phyloP scores from a whole-genome alignment of 2,329 filamentous ascomycete genomes.

The Clonostachys sp. region DNA sequence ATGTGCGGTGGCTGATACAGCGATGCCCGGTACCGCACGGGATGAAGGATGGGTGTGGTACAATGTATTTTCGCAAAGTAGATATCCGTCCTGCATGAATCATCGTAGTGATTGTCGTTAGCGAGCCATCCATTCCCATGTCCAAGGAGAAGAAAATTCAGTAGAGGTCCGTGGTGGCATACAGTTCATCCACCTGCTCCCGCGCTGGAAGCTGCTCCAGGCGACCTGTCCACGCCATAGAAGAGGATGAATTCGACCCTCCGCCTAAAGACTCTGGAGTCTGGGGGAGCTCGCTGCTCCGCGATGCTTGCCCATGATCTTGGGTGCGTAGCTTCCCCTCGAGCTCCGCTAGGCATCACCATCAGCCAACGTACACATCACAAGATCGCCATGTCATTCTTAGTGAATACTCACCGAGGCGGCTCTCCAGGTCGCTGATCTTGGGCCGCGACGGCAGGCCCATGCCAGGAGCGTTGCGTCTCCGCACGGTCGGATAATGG shows the following conservation, averaged over 20 bases:
- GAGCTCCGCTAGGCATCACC: slow-evolving; percentile 9
- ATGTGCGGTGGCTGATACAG: slow-evolving; percentile 65
- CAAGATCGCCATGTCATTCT: neutral
- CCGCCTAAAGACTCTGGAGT: slow-evolving; percentile 6
- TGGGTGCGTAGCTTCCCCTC: slow-evolving; percentile 11
- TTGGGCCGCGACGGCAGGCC: slow-evolving; percentile 9
- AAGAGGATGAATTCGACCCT: neutral
- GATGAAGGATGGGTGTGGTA: slow-evolving; percentile 70
- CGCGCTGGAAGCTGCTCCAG: slow-evolving; percentile 19
- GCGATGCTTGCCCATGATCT: slow-evolving; percentile 6
- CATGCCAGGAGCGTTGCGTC: slow-evolving; percentile 11
- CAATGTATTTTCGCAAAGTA: slow-evolving; percentile 73
- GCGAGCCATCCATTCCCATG: no score
- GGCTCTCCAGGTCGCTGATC: slow-evolving; percentile 17
- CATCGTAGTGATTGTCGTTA: neutral
- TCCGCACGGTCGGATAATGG: slow-evolving; percentile 16
- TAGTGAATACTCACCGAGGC: slow-evolving; percentile 9
- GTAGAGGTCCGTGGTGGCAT: neutral
- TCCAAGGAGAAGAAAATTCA: no score
- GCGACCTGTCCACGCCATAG: slow-evolving; percentile 14
- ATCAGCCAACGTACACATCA: neutral
- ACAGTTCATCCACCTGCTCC: slow-evolving; percentile 18
- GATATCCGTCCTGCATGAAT: slow-evolving; percentile 2
- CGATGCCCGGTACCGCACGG: slow-evolving; percentile 64
- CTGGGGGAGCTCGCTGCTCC: neutral